These are phyloP conservation scores for Cercophora samala DNA, from an alignment of 495 filamentous ascomycete species.

Conservation along the genomic window DNA sequence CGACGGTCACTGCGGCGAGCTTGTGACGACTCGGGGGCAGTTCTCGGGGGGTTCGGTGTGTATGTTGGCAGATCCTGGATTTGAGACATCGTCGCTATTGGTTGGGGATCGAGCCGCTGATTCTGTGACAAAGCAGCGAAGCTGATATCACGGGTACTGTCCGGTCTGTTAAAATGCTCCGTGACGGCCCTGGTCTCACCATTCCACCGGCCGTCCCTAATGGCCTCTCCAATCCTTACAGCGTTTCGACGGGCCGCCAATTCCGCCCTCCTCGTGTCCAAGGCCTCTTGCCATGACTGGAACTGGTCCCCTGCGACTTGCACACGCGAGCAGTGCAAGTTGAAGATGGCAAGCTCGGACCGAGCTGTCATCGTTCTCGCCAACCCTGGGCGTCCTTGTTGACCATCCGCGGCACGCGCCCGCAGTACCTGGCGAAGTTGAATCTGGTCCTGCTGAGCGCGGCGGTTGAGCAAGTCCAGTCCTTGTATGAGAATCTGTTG, in stretches of 20 bases:
- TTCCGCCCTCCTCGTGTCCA: not conserved
- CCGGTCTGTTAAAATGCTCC: no score
- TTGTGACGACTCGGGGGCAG: not conserved
- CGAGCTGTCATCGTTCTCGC: no score
- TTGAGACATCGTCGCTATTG: no score
- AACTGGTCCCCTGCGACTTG: not conserved
- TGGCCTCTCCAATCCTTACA: not conserved
- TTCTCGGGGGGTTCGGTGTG: no score
- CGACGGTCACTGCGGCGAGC: not conserved
- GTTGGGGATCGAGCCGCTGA: no score
- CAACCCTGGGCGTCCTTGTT: no score
- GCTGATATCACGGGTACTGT: no score
- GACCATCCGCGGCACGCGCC: not conserved
- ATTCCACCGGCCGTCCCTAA: not conserved
- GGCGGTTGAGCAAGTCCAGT: no score
- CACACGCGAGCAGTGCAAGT: not conserved
- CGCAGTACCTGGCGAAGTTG: not conserved
- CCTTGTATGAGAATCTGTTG: no score
- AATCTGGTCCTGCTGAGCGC: not conserved
- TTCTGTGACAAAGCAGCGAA: no score
- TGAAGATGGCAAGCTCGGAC: not conserved
- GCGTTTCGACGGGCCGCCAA: not conserved
- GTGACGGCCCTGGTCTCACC: not conserved
- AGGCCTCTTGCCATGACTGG: not conserved
- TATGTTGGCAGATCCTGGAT: no score